Evolutionary conservation across 257 asterid genomes (phyloP).

Genomic region (Verbena officinalis): DNA sequence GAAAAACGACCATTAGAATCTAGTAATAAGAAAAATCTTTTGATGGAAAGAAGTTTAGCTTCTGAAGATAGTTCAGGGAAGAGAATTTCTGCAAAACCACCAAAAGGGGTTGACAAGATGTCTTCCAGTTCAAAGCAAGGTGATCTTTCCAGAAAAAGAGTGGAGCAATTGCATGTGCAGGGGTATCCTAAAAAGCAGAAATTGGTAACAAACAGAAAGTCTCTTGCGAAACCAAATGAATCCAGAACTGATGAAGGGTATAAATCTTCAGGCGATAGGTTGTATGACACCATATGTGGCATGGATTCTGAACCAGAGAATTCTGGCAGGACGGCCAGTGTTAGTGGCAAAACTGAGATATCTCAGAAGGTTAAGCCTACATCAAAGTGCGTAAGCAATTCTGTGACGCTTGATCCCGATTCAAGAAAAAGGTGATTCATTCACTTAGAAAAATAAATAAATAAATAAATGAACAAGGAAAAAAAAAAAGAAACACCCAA

Average conservation of each 20-base stretch:
- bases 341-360: conserved; percentile 33
- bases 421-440: conserved; percentile 58
- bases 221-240: conserved; percentile 34
- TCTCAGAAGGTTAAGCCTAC: conserved; percentile 38
- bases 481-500: no score
- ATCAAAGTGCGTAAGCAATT: conserved; percentile 35
- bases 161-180: conserved; percentile 32
- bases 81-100: conserved; percentile 35
- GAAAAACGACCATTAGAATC: conserved; percentile 30
- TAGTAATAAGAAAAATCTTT: conserved; percentile 29
- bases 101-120: conserved; percentile 41
- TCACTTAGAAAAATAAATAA: background rate
- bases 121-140: conserved; percentile 35
- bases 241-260: conserved; percentile 32
- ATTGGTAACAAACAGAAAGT: conserved; percentile 35
- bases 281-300: conserved; percentile 35
- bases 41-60: conserved; percentile 27
- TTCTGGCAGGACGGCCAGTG: conserved; percentile 25
- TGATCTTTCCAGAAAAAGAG: conserved; percentile 45
- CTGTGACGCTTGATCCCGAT: conserved; percentile 54
- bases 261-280: conserved; percentile 46
- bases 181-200: conserved; percentile 43
- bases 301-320: conserved; percentile 40
- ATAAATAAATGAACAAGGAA: no score
- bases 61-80: conserved; percentile 36